phyloP scores from a whole-genome alignment of 768 basidiomycete genomes.

The Tulasnella sp. region DNA sequence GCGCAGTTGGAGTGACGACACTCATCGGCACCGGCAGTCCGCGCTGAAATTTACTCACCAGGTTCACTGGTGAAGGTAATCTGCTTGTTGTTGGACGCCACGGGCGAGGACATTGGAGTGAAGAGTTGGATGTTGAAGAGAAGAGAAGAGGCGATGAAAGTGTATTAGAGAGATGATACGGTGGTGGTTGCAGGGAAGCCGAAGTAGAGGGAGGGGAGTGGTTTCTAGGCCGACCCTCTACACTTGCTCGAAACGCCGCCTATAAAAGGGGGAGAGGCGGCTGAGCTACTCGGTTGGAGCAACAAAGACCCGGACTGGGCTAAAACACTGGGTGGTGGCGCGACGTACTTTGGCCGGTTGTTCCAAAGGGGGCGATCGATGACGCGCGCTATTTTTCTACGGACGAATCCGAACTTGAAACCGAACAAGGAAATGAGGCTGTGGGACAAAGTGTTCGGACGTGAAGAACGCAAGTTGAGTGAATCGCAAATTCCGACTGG shows the following conservation, averaged over 20 bases:
- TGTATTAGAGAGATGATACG: neutral
- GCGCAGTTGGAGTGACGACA: neutral
- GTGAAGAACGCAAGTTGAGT: neutral
- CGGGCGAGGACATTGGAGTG: neutral
- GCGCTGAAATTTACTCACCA: neutral
- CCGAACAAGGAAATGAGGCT: neutral
- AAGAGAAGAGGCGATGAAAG: neutral
- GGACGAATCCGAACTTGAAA: neutral
- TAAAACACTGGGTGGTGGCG: neutral
- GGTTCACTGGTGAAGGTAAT: neutral
- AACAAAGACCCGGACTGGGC: neutral
- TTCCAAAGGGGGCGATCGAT: neutral
- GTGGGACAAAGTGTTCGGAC: neutral
- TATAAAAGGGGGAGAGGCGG: neutral
- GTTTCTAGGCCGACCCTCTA: neutral
- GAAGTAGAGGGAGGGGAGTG: neutral
- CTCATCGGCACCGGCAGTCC: neutral
- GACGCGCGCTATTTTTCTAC: constrained; percentile 13
- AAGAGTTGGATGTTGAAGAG: neutral
- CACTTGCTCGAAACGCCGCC: neutral
- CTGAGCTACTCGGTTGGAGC: neutral
- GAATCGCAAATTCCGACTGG: neutral
- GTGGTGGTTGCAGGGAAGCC: neutral
- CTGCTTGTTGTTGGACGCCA: neutral
- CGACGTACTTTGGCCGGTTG: neutral